phyloP scores from a whole-genome alignment of 2,329 filamentous ascomycete species.

The Clarireedia paspali region DNA sequence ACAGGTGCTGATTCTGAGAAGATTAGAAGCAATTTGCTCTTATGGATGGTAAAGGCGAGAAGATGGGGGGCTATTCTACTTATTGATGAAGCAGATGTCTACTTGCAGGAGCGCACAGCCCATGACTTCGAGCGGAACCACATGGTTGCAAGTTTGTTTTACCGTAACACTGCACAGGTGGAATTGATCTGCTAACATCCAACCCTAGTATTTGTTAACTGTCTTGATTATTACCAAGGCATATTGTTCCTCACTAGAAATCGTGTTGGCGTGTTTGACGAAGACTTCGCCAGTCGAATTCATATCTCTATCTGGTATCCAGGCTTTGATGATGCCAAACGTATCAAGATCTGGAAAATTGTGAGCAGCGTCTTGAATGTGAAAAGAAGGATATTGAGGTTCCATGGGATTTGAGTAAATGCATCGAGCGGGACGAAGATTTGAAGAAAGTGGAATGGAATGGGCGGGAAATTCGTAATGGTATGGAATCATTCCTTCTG shows the following conservation, averaged over 20 bases:
- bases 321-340: constrained; percentile 40
- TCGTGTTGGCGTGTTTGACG: constrained; percentile 64
- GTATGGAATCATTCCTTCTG: background rate
- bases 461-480: constrained; percentile 22
- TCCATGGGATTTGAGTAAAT: constrained; percentile 10
- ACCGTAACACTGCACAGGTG: background rate
- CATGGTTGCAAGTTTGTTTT: constrained; percentile 75
- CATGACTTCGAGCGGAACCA: constrained; percentile 79
- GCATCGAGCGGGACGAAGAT: constrained; percentile 12
- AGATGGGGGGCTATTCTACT: constrained; percentile 79
- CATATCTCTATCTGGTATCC: constrained; percentile 80
- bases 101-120: constrained; percentile 73
- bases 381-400: constrained; percentile 8
- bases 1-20: constrained; percentile 66
- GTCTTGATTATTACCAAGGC: background rate
- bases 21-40: constrained; percentile 69
- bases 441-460: constrained; percentile 20
- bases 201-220: background rate
- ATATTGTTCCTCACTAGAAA: background rate
- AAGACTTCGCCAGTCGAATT: constrained; percentile 82
- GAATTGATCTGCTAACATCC: background rate
- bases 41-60: constrained; percentile 77
- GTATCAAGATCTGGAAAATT: constrained; percentile 25
- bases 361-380: constrained; percentile 14
- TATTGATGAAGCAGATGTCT: constrained; percentile 78